Evolutionary conservation across 2,329 filamentous ascomycete genomes (phyloP), one percentile per base, ranked within the genome.

Genomic region (Drechslera avenae): DNA sequence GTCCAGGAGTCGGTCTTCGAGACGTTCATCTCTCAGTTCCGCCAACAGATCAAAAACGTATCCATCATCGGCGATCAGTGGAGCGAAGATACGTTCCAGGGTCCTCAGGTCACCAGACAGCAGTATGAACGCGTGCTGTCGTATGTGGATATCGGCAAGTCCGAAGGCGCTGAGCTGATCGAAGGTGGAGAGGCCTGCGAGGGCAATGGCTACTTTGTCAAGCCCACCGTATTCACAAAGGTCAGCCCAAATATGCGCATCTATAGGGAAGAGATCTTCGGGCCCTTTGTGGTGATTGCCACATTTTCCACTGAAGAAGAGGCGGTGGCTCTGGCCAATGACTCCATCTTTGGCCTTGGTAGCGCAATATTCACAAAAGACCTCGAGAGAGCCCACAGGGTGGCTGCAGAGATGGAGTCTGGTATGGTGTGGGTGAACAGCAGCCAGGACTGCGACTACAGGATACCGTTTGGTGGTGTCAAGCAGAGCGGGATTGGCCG

Each of bases 1-100:
- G 81, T 84, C 0, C 80, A 84, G 49, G 75, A 78, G 31, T 70
- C 71, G 3, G 75, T 84, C n/a, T 78, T 82, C 48, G 83, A 88
- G 18, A 74, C 81, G 32, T 90, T 90, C 65, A 68, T 89, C 46
- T 12, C 36, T 17, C 35, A 26, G 18, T 52, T 52, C 19, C 17
- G 42, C 17, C 35, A 52, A 26, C 49, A 47, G 18, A 41, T 52
- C 18, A 47, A 47, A 12, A 17, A 21, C 1, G 49, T 52, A 17
- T 47, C 42, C 26, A 16, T 47, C 10, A 21, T 47, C 9, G 43
- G 68, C 75, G 69, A 78, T 42, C 76, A 75, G 42, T 78, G 73
- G 65, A 69, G 73, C 23, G 62, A 69, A n/a, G 52, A 62, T 13
- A 76, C 75, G 1, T 75, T 68, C 65, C 73, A 78, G 36, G 76